Conservation (phyloP, 2,329 filamentous ascomycete species). For the Botrytis fabae region DNA sequence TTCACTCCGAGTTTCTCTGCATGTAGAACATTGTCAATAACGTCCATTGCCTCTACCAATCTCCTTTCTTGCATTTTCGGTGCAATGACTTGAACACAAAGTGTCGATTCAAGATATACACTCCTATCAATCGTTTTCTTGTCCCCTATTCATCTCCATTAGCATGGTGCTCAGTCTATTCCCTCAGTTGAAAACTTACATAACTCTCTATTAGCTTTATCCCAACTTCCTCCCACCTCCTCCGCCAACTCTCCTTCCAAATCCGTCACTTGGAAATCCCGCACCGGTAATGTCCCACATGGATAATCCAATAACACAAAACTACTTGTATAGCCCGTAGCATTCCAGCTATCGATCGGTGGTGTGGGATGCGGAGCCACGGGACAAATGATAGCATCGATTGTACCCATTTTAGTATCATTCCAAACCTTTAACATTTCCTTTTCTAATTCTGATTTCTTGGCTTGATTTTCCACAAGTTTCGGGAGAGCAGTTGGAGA, state of each 20-base stretch:
- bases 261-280: not conserved
- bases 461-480: not conserved
- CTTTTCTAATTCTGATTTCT: not conserved
- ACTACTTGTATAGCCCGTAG: not conserved
- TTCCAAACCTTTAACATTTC: not conserved
- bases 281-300: not conserved
- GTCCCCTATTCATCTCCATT: not conserved
- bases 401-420: not conserved
- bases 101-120: not conserved
- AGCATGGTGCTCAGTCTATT: not conserved
- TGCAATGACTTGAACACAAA: not conserved
- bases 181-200: not conserved
- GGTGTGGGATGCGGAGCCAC: not conserved
- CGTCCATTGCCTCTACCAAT: not conserved
- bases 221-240: not conserved
- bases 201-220: not conserved
- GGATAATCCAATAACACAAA: not conserved
- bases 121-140: not conserved
- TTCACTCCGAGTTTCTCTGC: not conserved
- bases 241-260: not conserved
- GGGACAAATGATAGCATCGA: not conserved
- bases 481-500: not conserved
- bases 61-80: not conserved
- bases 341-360: not conserved
- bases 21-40: not conserved